These are phyloP conservation scores for Cadophora luteo-olivacea DNA, from an alignment of 2,329 filamentous ascomycete species.

Conservation along the genomic window DNA sequence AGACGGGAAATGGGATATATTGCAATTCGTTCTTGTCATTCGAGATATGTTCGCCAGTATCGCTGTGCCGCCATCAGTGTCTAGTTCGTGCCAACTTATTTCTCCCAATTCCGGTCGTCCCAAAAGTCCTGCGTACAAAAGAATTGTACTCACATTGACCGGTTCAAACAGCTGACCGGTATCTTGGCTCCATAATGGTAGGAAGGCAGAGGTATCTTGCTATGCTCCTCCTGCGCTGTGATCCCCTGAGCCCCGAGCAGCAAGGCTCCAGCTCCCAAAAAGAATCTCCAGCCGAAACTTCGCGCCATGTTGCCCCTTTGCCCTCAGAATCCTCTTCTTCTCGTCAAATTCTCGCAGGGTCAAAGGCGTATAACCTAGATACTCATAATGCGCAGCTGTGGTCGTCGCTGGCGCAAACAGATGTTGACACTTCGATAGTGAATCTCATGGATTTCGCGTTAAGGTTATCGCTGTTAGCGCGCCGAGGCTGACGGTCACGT, in stretches of 20 bases:
- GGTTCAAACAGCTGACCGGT: slow-evolving; percentile 75
- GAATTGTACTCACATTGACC: slow-evolving; percentile 66
- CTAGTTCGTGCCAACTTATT: neutral
- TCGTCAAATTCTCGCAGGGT: slow-evolving; percentile 19
- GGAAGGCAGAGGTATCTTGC: slow-evolving; percentile 54
- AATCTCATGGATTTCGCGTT: slow-evolving; percentile 9
- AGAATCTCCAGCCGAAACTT: slow-evolving; percentile 11
- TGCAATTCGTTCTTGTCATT: slow-evolving; percentile 81
- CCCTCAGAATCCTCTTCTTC: neutral
- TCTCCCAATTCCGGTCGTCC: neutral
- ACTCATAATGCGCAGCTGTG: slow-evolving; percentile 7
- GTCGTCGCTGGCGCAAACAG: slow-evolving; percentile 9
- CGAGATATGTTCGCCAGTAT: slow-evolving; percentile 89
- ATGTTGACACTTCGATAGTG: neutral
- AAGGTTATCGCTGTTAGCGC: neutral
- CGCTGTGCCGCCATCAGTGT: slow-evolving; percentile 55
- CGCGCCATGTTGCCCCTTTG: slow-evolving; percentile 25
- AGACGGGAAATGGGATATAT: slow-evolving; percentile 89
- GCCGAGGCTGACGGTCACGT: neutral
- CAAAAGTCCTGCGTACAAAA: too few species aligned
- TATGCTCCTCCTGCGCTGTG: slow-evolving; percentile 35
- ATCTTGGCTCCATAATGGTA: slow-evolving; percentile 73
- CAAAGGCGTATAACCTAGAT: slow-evolving; percentile 3
- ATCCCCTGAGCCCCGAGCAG: slow-evolving; percentile 16
- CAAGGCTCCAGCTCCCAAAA: slow-evolving; percentile 20